Conservation (phyloP, 768 basidiomycete genomes). For the Chalciporus chontae region DNA sequence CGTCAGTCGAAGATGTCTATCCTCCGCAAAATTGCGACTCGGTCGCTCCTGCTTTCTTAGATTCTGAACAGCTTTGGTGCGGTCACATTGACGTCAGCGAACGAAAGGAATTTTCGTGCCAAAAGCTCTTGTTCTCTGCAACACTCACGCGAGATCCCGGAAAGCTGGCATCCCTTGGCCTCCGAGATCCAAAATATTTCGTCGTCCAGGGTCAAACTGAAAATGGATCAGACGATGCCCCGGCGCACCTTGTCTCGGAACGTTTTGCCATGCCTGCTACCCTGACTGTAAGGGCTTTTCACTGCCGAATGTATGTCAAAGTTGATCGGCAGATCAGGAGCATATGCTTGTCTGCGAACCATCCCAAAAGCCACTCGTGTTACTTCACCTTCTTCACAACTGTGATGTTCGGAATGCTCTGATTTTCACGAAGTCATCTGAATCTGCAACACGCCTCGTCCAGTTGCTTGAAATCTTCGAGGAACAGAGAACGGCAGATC, state of each 20-base stretch:
- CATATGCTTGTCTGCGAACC: constrained; percentile 80
- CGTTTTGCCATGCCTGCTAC: constrained; percentile 80
- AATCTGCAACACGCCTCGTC: constrained; percentile 82
- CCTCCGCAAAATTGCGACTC: constrained; percentile 34
- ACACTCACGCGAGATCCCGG: constrained; percentile 92
- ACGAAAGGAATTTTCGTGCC: constrained; percentile 63
- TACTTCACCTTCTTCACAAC: constrained; percentile 80
- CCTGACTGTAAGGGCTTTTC: constrained; percentile 51
- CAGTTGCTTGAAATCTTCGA: constrained; percentile 81
- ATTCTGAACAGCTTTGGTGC: constrained; percentile 12
- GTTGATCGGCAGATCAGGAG: constrained; percentile 52
- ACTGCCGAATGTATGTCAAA: neutral
- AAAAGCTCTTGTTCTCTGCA: constrained; percentile 94
- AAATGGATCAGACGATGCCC: constrained; percentile 32
- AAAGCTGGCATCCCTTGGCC: constrained; percentile 79
- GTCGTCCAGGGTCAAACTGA: constrained; percentile 61
- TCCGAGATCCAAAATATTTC: constrained; percentile 83
- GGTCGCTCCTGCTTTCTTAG: constrained; percentile 58
- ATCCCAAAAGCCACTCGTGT: constrained; percentile 79
- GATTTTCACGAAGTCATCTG: constrained; percentile 96
- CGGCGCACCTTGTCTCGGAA: constrained; percentile 62
- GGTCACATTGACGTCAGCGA: constrained; percentile 55
- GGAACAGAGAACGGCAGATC: constrained; percentile 33
- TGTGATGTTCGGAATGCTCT: constrained; percentile 64
- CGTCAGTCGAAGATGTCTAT: constrained; percentile 5